Conservation (phyloP, 257 asterid genomes). For the Ehretia macrophylla region DNA sequence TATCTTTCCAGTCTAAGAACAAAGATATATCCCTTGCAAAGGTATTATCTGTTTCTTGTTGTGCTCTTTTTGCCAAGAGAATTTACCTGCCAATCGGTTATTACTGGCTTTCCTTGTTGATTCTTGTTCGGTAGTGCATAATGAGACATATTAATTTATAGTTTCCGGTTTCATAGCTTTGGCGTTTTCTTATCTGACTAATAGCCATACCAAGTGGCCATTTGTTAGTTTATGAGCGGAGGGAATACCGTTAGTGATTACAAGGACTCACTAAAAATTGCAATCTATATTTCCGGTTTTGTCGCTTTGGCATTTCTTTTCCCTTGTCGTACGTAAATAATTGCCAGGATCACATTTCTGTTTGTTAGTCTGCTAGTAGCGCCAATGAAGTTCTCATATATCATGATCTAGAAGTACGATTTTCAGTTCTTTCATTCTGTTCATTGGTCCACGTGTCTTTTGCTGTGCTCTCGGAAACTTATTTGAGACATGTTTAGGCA, state of each 20-base stretch:
- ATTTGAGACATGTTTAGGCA: slow-evolving; percentile 36
- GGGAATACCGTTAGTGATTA: not conserved
- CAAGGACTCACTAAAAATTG: not conserved
- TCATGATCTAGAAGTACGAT: not conserved
- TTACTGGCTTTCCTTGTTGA: not conserved
- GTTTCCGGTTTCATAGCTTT: not conserved
- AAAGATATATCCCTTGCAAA: slow-evolving; percentile 86
- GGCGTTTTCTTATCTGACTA: not conserved
- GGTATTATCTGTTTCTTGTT: slow-evolving; percentile 34
- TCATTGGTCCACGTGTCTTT: not conserved
- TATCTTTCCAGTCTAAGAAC: slow-evolving; percentile 77
- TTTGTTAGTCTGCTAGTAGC: not conserved
- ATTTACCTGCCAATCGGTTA: not conserved
- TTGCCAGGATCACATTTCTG: not conserved
- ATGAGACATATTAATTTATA: not conserved
- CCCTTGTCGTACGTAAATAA: not conserved
- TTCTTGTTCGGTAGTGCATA: not conserved
- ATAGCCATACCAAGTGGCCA: not conserved
- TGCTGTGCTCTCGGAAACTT: not conserved
- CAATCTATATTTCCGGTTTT: not conserved
- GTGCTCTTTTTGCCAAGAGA: not conserved
- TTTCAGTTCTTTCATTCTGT: slow-evolving; percentile 3
- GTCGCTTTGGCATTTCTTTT: not conserved
- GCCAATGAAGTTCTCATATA: not conserved
- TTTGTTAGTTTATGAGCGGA: not conserved